Percentiles rank a stretch among this genome's conserved stretches.
phyloP scores from a whole-genome alignment of 352 stramenopile species.

The Phytopythium cucurbitacearum region DNA sequence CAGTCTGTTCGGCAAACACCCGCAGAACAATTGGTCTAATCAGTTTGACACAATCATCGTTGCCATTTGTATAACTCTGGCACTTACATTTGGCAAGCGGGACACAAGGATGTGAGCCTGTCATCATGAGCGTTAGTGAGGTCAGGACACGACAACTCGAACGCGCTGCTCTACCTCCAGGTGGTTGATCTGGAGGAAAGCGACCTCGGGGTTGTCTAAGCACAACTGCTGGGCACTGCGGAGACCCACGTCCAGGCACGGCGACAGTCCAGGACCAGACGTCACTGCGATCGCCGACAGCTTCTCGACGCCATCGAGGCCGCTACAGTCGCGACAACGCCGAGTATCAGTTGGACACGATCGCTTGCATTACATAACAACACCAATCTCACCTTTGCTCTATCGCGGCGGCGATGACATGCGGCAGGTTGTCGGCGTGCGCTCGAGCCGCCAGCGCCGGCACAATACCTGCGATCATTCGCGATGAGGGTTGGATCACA shows the following conservation, averaged over 20 bases:
- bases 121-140: background rate
- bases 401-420: constrained; percentile 91
- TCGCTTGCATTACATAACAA: background rate
- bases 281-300: constrained; percentile 96
- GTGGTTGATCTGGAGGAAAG: constrained; percentile 97
- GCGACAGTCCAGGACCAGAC: constrained; percentile 94
- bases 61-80: background rate
- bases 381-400: constrained; percentile 56
- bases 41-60: background rate
- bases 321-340: constrained; percentile 22
- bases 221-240: constrained; percentile 81
- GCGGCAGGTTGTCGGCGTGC: constrained; percentile 94
- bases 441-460: constrained; percentile 91
- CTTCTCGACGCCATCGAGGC: constrained; percentile 62
- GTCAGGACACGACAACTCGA: background rate
- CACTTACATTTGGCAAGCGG: constrained; percentile 70
- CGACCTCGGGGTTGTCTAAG: constrained; percentile 72
- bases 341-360: background rate
- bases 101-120: constrained; percentile 95
- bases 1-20: constrained; percentile 17
- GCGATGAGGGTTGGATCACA: background rate
- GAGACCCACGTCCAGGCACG: constrained; percentile 95
- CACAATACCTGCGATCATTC: constrained; percentile 86
- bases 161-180: constrained; percentile 71
- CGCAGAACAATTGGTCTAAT: background rate